These are phyloP conservation scores for Kwoniella europaea DNA, from an alignment of 768 basidiomycete species.

Conservation along the genomic window DNA sequence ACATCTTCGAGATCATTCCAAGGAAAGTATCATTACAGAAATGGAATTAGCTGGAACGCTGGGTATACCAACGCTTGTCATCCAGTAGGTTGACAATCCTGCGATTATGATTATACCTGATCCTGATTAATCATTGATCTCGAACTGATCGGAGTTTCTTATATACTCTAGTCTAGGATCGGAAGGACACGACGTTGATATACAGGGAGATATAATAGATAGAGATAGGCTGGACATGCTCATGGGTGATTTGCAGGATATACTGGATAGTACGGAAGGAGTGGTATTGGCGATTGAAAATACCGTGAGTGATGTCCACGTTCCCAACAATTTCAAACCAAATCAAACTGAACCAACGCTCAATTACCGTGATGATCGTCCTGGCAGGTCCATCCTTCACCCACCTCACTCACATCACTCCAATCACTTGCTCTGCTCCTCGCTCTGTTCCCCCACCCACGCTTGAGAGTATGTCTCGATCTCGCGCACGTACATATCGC, in stretches of 20 bases:
- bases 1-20: slow-evolving; percentile 1
- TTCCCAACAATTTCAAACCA: neutral
- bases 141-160: no score
- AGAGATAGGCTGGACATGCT: slow-evolving; percentile 1
- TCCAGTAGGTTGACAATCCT: slow-evolving; percentile 25
- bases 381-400: slow-evolving; percentile 12
- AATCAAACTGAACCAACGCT: no score
- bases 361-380: no score
- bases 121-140: neutral
- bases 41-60: slow-evolving; percentile 12
- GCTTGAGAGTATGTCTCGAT: slow-evolving; percentile 27
- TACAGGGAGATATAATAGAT: slow-evolving; percentile 1
- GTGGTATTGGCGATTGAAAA: slow-evolving; percentile 29
- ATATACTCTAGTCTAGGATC: slow-evolving; percentile 6
- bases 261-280: neutral
- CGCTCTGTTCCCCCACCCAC: slow-evolving; percentile 4
- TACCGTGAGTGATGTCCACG: slow-evolving; percentile 16
- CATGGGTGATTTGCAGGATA: neutral
- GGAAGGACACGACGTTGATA: neutral
- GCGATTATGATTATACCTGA: no score
- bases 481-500: slow-evolving; percentile 25
- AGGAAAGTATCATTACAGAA: slow-evolving; percentile 22
- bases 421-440: slow-evolving; percentile 11
- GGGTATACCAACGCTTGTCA: slow-evolving; percentile 28
- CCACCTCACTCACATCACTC: slow-evolving; percentile 7